A percentile compares a stretch with the other conserved stretches of the same genome.
Conservation (phyloP, 257 asterid species). For the Capsicum pubescens region DNA sequence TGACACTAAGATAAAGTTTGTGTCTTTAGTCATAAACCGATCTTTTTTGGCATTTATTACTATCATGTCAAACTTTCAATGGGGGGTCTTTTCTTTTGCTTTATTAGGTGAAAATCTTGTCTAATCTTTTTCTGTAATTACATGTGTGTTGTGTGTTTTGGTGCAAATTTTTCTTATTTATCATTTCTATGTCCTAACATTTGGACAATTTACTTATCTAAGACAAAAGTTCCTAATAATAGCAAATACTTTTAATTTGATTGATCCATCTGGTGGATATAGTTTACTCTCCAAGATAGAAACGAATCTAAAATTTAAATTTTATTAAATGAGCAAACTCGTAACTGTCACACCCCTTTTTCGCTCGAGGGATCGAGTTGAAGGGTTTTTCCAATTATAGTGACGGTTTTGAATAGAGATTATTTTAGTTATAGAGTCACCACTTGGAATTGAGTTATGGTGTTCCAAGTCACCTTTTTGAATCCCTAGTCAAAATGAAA, state of each 20-base stretch:
- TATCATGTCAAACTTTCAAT: conserved; percentile 36
- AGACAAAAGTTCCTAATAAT: background rate
- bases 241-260: background rate
- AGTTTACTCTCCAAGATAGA: too few species aligned
- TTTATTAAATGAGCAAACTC: too few species aligned
- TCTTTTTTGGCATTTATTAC: conserved; percentile 8
- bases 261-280: background rate
- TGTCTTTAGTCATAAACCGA: conserved; percentile 16
- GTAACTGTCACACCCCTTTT: too few species aligned
- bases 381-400: too few species aligned
- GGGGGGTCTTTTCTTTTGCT: conserved; percentile 51
- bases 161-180: background rate
- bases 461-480: too few species aligned
- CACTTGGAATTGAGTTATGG: too few species aligned
- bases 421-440: too few species aligned
- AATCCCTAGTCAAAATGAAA: too few species aligned
- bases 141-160: conserved; percentile 24
- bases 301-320: too few species aligned
- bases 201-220: background rate
- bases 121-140: conserved; percentile 29
- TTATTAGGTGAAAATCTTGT: conserved; percentile 56
- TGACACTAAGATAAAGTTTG: background rate
- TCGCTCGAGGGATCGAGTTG: too few species aligned
- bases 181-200: background rate
- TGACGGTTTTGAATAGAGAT: too few species aligned